phyloP scores from a whole-genome alignment of 2,329 filamentous ascomycete species.

The Aspergillus hortae region DNA sequence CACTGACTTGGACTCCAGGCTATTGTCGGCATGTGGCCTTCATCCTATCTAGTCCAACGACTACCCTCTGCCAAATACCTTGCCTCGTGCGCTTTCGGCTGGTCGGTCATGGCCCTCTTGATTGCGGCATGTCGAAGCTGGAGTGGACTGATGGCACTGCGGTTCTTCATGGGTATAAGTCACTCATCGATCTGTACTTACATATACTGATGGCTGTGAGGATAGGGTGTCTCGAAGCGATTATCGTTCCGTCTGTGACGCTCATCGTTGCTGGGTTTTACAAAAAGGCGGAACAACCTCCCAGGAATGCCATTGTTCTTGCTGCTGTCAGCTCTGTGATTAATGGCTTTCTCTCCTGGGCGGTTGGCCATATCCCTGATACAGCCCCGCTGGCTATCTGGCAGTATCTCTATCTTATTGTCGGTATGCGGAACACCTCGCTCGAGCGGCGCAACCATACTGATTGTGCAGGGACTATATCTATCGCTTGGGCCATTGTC shows the following conservation, averaged over 20 bases:
- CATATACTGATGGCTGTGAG: not conserved
- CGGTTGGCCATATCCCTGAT: slow-evolving; percentile 51
- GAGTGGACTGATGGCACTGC: slow-evolving; percentile 43
- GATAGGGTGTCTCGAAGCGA: slow-evolving; percentile 29
- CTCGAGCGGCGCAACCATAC: not conserved
- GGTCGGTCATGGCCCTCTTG: slow-evolving; percentile 48
- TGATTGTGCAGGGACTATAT: slow-evolving; percentile 28
- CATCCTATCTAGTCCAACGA: slow-evolving; percentile 42
- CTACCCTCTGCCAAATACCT: slow-evolving; percentile 51
- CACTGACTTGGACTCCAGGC: slow-evolving; percentile 27
- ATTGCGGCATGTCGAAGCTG: slow-evolving; percentile 46
- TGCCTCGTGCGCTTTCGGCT: slow-evolving; percentile 52
- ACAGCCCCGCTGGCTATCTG: slow-evolving; percentile 45
- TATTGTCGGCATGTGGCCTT: slow-evolving; percentile 45
- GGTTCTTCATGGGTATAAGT: slow-evolving; percentile 33
- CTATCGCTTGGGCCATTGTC: slow-evolving; percentile 50
- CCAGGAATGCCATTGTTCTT: slow-evolving; percentile 36
- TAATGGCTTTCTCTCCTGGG: slow-evolving; percentile 44
- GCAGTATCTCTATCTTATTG: slow-evolving; percentile 56
- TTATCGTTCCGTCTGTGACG: slow-evolving; percentile 32
- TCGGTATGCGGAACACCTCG: slow-evolving; percentile 32
- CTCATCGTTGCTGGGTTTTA: slow-evolving; percentile 38
- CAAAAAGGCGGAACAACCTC: slow-evolving; percentile 35
- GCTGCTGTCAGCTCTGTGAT: slow-evolving; percentile 31
- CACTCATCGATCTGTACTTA: not conserved